These are phyloP conservation scores for Scutellaria galericulata DNA, from an alignment of 257 asterid genomes.

Conservation along the genomic window DNA sequence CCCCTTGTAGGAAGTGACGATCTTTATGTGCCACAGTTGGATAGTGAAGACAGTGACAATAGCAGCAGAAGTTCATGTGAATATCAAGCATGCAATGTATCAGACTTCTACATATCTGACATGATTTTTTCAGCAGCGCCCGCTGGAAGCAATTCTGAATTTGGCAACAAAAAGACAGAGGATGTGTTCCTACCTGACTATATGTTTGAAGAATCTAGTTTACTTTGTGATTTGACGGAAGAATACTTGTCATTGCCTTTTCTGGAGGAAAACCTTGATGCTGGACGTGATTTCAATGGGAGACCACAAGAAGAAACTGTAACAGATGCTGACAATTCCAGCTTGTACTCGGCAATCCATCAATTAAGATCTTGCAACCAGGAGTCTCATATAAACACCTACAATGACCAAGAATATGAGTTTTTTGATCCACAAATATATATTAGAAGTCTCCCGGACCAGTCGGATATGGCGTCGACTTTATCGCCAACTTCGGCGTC, in stretches of 20 bases:
- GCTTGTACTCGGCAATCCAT: slow-evolving; percentile 71
- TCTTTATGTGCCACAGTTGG: slow-evolving; percentile 73
- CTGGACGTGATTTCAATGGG: slow-evolving; percentile 48
- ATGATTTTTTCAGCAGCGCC: slow-evolving; percentile 73
- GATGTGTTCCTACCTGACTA: slow-evolving; percentile 56
- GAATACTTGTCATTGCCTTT: slow-evolving; percentile 65
- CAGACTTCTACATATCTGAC: slow-evolving; percentile 78
- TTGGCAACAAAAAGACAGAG: slow-evolving; percentile 53
- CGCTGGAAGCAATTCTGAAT: slow-evolving; percentile 47
- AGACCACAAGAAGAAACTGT: slow-evolving; percentile 50
- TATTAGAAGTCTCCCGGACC: slow-evolving; percentile 74
- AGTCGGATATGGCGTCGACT: slow-evolving; percentile 48
- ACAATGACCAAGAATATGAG: slow-evolving; percentile 67
- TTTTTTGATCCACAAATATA: slow-evolving; percentile 87
- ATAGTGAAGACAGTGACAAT: slow-evolving; percentile 78
- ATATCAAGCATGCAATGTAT: slow-evolving; percentile 58
- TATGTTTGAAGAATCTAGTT: slow-evolving; percentile 67
- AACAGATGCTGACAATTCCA: slow-evolving; percentile 54
- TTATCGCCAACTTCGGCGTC: slow-evolving; percentile 47
- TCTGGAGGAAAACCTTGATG: slow-evolving; percentile 61
- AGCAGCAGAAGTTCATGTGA: slow-evolving; percentile 73
- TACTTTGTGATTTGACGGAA: slow-evolving; percentile 64
- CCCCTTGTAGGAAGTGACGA: slow-evolving; percentile 57
- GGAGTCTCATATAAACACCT: slow-evolving; percentile 52
- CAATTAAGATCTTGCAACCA: slow-evolving; percentile 68